Percentiles rank a stretch among this genome's conserved stretches.
Evolutionary conservation across 371 early-diverging fungal species (phyloP).

Genomic region (Choanephora cucurbitarum): DNA sequence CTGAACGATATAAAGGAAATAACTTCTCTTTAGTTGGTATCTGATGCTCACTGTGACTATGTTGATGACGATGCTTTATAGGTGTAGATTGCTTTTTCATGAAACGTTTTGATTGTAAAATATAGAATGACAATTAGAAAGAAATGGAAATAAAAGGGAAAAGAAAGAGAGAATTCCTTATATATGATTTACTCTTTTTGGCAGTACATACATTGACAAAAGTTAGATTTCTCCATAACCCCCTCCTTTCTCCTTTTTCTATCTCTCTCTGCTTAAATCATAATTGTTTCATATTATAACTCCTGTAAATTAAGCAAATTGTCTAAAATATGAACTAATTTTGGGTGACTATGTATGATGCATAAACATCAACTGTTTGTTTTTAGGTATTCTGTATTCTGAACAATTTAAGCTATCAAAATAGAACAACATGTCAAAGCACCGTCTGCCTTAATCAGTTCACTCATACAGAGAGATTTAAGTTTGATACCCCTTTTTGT

Average conservation of each 20-base stretch:
- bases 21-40: constrained; percentile 9
- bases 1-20: constrained; percentile 28
- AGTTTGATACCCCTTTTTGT: constrained; percentile 15
- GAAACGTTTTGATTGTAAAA: too few relatives aligned
- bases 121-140: neutral
- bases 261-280: neutral
- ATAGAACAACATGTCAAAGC: constrained; percentile 40
- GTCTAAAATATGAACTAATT: too few relatives aligned
- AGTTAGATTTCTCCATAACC: neutral
- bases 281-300: neutral
- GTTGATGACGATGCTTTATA: constrained; percentile 7
- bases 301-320: too few relatives aligned
- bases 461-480: constrained; percentile 32
- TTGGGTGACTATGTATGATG: too few relatives aligned
- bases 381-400: neutral
- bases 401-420: constrained; percentile 9
- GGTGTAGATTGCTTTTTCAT: neutral
- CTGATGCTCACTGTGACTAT: constrained; percentile 5
- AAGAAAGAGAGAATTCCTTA: neutral
- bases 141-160: constrained; percentile 4
- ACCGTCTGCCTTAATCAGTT: constrained; percentile 41
- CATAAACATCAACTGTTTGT: neutral
- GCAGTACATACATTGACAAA: neutral
- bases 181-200: constrained; percentile 4
- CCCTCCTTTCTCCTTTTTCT: neutral